phyloP scores from a whole-genome alignment of 2,329 filamentous ascomycete genomes.

The Stromatinia cepivora region DNA sequence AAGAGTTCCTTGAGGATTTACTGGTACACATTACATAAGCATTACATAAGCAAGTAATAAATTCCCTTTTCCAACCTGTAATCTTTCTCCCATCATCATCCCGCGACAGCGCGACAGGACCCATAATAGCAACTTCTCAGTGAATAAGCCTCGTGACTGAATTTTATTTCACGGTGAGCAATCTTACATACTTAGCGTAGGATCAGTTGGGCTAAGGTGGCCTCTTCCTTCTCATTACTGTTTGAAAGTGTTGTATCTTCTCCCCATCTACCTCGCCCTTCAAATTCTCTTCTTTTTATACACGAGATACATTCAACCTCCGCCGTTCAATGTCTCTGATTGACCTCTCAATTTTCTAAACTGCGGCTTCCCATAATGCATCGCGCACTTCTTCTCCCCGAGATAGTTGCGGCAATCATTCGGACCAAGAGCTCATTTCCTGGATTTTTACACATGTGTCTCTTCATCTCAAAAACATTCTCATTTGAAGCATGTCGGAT shows the following conservation, averaged over 20 bases:
- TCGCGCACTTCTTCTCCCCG: conserved; percentile 1
- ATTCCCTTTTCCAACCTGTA: no score
- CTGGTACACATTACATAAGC: no score
- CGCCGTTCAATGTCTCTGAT: background rate
- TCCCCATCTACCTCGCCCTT: background rate
- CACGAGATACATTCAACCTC: background rate
- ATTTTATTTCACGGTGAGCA: no score
- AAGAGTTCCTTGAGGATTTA: no score
- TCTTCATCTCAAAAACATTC: conserved; percentile 11
- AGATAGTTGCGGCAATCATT: background rate
- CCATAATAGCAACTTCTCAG: no score
- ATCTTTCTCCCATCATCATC: no score
- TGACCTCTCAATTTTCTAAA: no score
- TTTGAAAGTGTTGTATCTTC: background rate
- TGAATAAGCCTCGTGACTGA: no score
- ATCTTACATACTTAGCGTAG: no score
- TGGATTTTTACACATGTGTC: background rate
- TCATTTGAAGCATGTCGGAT: conserved; percentile 9
- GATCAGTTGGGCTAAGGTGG: background rate
- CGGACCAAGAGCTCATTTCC: background rate
- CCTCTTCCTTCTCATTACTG: background rate
- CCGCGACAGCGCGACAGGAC: no score
- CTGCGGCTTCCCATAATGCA: background rate
- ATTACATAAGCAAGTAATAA: no score
- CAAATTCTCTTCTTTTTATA: background rate